A percentile compares a stretch with the other conserved stretches of the same genome.
Conservation (phyloP, 768 basidiomycete species). For the Butyriboletus loyo region DNA sequence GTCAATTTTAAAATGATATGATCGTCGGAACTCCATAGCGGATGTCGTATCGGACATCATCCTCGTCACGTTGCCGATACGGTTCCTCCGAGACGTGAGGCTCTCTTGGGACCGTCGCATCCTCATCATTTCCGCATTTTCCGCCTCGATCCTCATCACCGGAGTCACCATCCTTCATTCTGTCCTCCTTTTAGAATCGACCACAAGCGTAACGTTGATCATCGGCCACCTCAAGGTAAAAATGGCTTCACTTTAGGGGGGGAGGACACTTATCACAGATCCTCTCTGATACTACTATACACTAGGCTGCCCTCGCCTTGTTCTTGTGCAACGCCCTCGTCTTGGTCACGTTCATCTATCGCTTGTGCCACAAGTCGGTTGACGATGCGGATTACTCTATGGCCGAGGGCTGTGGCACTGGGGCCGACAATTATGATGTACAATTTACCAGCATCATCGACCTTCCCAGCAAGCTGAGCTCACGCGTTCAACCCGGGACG, state of each 20-base stretch:
- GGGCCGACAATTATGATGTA: neutral
- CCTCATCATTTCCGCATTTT: constrained; percentile 22
- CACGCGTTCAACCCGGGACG: neutral
- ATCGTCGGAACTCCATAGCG: constrained; percentile 9
- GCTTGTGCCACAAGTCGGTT: constrained; percentile 1
- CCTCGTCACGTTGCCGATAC: constrained; percentile 15
- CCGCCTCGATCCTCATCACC: constrained; percentile 21
- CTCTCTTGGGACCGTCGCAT: constrained; percentile 16
- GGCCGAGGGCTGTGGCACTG: neutral
- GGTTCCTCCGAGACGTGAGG: constrained; percentile 14
- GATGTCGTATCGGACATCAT: constrained; percentile 21
- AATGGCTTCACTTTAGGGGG: neutral
- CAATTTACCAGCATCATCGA: constrained; percentile 20
- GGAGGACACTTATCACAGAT: neutral
- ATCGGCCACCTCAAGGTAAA: constrained; percentile 27
- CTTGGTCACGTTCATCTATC: constrained; percentile 16
- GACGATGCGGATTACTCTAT: neutral
- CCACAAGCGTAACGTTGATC: constrained; percentile 1
- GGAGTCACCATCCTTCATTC: constrained; percentile 24
- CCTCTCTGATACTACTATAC: neutral
- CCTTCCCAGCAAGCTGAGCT: constrained; percentile 15
- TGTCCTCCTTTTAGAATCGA: constrained; percentile 13
- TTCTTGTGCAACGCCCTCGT: constrained; percentile 23
- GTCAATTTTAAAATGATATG: neutral
- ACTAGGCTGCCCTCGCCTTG: constrained; percentile 19